These are phyloP conservation scores for Zygotorulaspora chibaensis DNA, from an alignment of 805 yeast species.

Conservation along the genomic window DNA sequence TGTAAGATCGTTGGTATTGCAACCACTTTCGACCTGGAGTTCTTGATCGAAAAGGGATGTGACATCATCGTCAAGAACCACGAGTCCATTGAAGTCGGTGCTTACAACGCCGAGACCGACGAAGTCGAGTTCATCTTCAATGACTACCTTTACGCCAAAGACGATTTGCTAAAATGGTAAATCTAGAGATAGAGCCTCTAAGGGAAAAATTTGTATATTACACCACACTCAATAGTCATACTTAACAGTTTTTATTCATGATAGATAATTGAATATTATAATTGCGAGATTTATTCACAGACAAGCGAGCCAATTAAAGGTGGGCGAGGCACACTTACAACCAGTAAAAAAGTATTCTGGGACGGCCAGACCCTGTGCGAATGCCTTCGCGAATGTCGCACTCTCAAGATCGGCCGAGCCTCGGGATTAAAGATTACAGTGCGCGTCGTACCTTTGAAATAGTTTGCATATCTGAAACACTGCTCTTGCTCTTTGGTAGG, in stretches of 20 bases:
- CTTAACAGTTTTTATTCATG: not conserved
- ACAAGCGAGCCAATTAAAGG: too few relatives aligned
- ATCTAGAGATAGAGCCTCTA: not conserved
- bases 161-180: conserved; percentile 36
- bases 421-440: too few relatives aligned
- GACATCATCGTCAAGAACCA: conserved; percentile 76
- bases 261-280: conserved; percentile 4
- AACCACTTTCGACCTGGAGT: conserved; percentile 67
- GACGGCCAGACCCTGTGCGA: too few relatives aligned
- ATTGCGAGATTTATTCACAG: too few relatives aligned
- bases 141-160: conserved; percentile 39
- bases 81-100: conserved; percentile 54
- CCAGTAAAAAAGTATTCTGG: too few relatives aligned
- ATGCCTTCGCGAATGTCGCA: too few relatives aligned
- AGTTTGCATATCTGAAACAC: too few relatives aligned
- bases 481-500: too few relatives aligned
- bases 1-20: conserved; percentile 81
- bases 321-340: too few relatives aligned
- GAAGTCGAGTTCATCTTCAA: conserved; percentile 37
- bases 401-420: too few relatives aligned
- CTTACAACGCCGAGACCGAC: conserved; percentile 44
- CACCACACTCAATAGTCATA: not conserved
- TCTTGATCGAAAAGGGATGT: conserved; percentile 72
- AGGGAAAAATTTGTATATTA: conserved; percentile 1
- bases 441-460: too few relatives aligned